Evolutionary conservation across 2,329 filamentous ascomycete genomes (phyloP), one percentile per base, ranked within the genome.

Genomic region (Orbilia quercus): DNA sequence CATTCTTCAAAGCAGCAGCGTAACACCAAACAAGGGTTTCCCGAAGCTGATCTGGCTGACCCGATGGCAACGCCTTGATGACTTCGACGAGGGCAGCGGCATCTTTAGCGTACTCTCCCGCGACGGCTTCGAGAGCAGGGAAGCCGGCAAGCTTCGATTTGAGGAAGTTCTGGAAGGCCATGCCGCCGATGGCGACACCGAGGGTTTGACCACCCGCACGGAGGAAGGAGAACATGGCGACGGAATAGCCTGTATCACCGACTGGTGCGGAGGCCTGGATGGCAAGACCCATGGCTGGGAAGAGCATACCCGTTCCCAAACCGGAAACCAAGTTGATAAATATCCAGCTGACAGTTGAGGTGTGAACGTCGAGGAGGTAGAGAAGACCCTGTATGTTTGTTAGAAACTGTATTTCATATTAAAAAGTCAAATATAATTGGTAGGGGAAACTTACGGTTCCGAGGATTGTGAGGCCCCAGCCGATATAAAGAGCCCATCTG

Each of bases 161-260:
- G 80, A 89, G 85, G 65, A 84, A 83, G 75, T 90, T 91, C 79
- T 91, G 88, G 80, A 91, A 91, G 59, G 90, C 84, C 31, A 89
- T 87, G 2, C 89, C 88, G 1, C 87, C 86, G 57, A 90, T 82
- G 1, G 89, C 88, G 1, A 91, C 86, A 22, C 89, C 89, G 7
- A 90, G 80, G 0, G 85, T 83, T 78, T 90, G 87, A 0, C 89
- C 89, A 22, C 90, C 84, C 1, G 85, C 84, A 12, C 88, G 85
- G 76, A 88, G 84, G 81, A 91, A 91, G 59, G 84, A 85, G 80
- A 88, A 90, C 82, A 91, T 86, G 9, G 86, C 88, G 0, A 85
- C 84, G 0, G 87, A 85, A 71, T 87, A 86, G 0, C 87, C 85
- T 42, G 88, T 84, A 76, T 89, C 85, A 65, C 84, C 82, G 67